Conservation (phyloP, 345 rosid genomes). For the Murraya paniculata region DNA sequence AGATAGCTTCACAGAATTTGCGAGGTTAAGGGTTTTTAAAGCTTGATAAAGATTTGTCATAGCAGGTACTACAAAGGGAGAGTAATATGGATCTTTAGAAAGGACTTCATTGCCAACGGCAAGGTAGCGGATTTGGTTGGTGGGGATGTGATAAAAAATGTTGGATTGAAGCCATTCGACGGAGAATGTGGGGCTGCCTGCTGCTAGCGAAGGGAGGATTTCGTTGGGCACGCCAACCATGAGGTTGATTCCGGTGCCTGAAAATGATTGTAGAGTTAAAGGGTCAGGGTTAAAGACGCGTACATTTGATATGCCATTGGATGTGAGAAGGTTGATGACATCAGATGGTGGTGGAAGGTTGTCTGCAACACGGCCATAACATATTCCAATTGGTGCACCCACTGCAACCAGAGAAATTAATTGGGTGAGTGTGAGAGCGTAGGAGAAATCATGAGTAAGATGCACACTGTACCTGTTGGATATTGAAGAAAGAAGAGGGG, state of each 20-base stretch:
- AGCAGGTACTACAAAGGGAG: constrained; percentile 34
- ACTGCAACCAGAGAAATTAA: constrained; percentile 18
- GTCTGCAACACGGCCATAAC: constrained; percentile 37
- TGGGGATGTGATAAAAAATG: constrained; percentile 27
- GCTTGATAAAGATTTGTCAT: constrained; percentile 28
- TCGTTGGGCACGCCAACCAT: constrained; percentile 38
- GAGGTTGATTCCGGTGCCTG: constrained; percentile 37
- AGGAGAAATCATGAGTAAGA: background rate
- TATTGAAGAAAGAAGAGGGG: constrained; percentile 11
- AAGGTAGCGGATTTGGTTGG: constrained; percentile 47
- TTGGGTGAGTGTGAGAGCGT: background rate
- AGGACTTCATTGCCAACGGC: constrained; percentile 47
- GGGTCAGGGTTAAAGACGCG: constrained; percentile 38
- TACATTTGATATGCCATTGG: constrained; percentile 28
- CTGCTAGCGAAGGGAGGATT: constrained; percentile 32
- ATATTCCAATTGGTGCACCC: constrained; percentile 33
- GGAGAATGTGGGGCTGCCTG: constrained; percentile 9
- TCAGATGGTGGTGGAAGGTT: constrained; percentile 29
- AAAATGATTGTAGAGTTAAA: constrained; percentile 21
- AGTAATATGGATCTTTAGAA: constrained; percentile 28
- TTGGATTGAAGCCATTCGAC: constrained; percentile 35
- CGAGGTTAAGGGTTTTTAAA: constrained; percentile 20
- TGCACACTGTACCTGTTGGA: constrained; percentile 5
- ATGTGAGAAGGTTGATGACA: constrained; percentile 21
- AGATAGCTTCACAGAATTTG: constrained; percentile 37